A percentile compares a stretch with the other conserved stretches of the same genome.
These are phyloP conservation scores for Mucor ambiguus DNA, from an alignment of 371 early-diverging fungal species.

Conservation along the genomic window DNA sequence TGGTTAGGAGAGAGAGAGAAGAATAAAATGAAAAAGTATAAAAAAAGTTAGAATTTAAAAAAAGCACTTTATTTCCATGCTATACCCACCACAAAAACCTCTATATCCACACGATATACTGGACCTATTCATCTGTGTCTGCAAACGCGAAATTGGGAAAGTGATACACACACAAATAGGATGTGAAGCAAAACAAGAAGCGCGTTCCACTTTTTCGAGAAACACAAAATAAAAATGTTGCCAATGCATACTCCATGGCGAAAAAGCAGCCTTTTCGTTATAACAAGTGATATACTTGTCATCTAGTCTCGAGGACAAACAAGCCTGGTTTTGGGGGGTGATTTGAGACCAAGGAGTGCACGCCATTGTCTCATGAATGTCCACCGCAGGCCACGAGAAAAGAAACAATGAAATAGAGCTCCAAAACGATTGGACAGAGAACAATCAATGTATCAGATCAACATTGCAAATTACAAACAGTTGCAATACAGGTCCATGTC, in stretches of 20 bases:
- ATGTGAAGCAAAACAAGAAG: no score
- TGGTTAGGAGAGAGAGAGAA: not conserved
- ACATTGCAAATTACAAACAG: conserved; percentile 3
- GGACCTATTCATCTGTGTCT: no score
- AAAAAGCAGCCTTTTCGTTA: not conserved
- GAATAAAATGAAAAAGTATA: not conserved
- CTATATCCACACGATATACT: not conserved
- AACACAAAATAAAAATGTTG: conserved; percentile 4
- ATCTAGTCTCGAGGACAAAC: not conserved
- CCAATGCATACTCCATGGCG: not conserved
- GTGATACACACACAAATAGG: no score
- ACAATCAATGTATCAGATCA: not conserved
- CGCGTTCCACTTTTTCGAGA: no score
- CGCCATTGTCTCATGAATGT: not conserved
- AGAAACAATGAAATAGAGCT: not conserved
- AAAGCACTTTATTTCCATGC: not conserved
- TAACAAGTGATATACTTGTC: not conserved
- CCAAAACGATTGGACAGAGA: not conserved
- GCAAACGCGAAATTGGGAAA: not conserved
- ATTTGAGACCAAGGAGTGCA: not conserved
- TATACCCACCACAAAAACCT: not conserved
- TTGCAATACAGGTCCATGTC: not conserved
- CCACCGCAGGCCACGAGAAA: not conserved
- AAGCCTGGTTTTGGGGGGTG: not conserved
- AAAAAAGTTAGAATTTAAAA: no score